Percentiles rank a stretch among this genome's conserved stretches.
Conservation (phyloP, 2,329 filamentous ascomycete species). For the Paecilomyces variotii region DNA sequence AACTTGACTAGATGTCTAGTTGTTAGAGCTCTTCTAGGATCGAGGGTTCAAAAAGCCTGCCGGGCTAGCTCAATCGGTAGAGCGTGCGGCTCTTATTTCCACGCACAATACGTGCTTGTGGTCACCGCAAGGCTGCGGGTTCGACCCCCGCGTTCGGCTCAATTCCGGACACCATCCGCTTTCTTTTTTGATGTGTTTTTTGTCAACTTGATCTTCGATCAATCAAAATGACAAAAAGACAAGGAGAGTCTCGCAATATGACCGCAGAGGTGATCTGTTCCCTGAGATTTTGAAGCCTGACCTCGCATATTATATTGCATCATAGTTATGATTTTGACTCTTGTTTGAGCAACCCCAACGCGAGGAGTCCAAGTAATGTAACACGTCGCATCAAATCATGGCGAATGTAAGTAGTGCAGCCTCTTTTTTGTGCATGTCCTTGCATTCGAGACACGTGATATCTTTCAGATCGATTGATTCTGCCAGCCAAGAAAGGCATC, state of each 20-base stretch:
- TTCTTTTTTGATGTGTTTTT: background rate
- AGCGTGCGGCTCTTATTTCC: slow-evolving; percentile 59
- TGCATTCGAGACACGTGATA: background rate
- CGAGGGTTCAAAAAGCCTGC: background rate
- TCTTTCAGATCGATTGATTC: background rate
- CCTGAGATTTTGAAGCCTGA: background rate
- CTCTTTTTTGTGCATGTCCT: background rate
- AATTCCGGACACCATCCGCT: background rate
- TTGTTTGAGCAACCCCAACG: background rate
- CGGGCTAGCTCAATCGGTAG: slow-evolving; percentile 61
- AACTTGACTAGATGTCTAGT: background rate
- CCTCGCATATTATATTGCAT: background rate
- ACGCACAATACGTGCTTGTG: background rate
- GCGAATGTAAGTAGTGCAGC: background rate
- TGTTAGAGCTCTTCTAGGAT: background rate
- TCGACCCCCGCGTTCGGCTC: slow-evolving; percentile 38
- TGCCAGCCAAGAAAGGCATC: background rate
- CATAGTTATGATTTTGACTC: background rate
- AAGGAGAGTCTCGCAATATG: background rate
- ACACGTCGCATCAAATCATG: background rate
- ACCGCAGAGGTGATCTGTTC: background rate
- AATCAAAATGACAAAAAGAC: background rate
- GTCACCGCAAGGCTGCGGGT: slow-evolving; percentile 48
- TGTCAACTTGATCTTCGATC: background rate
- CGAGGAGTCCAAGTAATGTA: background rate